phyloP scores from a whole-genome alignment of 2,329 filamentous ascomycete genomes.

The Hypoxylon sp. region DNA sequence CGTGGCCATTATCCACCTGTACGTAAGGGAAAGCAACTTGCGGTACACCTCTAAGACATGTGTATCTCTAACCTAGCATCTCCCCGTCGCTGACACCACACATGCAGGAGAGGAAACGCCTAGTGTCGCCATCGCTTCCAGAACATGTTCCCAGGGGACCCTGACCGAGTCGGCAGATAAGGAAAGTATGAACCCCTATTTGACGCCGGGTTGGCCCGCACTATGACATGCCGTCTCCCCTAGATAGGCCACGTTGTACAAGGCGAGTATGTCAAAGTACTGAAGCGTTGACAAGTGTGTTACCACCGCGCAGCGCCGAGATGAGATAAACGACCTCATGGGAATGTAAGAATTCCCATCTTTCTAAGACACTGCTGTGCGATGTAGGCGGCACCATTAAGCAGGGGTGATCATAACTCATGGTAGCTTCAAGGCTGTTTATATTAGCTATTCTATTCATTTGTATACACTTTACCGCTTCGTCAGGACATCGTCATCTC shows the following conservation, averaged over 20 bases:
- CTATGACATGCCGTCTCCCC: conserved; percentile 29
- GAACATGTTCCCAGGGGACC: conserved; percentile 24
- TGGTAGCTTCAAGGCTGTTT: conserved; percentile 35
- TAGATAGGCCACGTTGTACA: conserved; percentile 30
- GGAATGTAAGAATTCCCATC: conserved; percentile 37
- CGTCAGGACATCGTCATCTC: conserved; percentile 40
- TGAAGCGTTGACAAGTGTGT: conserved; percentile 34
- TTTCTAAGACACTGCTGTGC: conserved; percentile 41
- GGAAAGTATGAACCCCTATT: conserved; percentile 36
- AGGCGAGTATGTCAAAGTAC: conserved; percentile 35
- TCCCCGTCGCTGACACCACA: conserved; percentile 20
- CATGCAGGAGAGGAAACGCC: conserved; percentile 29
- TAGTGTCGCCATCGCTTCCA: conserved; percentile 21
- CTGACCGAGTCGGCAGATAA: conserved; percentile 43
- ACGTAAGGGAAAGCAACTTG: conserved; percentile 37
- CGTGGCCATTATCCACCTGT: conserved; percentile 28
- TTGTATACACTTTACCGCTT: conserved; percentile 37
- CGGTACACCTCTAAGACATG: conserved; percentile 25
- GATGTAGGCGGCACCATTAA: conserved; percentile 31
- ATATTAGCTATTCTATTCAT: conserved; percentile 37
- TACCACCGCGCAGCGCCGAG: conserved; percentile 20
- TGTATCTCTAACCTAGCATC: conserved; percentile 18
- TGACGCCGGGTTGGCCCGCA: conserved; percentile 31
- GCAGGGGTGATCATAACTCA: conserved; percentile 31
- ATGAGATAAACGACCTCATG: conserved; percentile 34